A percentile compares a stretch with the other conserved stretches of the same genome.
Evolutionary conservation across 768 basidiomycete species (phyloP).

Genomic region (Pulveroboletus sp.): DNA sequence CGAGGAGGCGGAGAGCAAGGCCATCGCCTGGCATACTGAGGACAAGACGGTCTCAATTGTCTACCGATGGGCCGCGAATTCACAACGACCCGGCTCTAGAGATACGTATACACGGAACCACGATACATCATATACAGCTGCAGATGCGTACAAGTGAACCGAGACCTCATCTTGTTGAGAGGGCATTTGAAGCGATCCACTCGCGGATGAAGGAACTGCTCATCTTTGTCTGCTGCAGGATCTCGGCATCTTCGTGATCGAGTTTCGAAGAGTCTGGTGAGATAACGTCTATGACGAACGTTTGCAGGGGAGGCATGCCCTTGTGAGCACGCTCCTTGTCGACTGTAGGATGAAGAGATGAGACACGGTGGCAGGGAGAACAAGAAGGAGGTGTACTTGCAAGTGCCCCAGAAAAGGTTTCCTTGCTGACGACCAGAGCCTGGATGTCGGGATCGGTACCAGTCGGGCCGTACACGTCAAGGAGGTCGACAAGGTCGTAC

Average conservation of each 20-base stretch:
- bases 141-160: not conserved
- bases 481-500: conserved; percentile 67
- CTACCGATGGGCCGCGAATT: not conserved
- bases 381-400: conserved; percentile 46
- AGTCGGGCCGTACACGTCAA: conserved; percentile 90
- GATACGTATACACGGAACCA: conserved; percentile 1
- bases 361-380: not conserved
- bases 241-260: conserved; percentile 60
- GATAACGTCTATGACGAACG: conserved; percentile 87
- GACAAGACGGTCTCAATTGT: not conserved
- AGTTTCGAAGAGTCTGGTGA: conserved; percentile 57
- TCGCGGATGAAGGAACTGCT: conserved; percentile 90
- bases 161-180: conserved; percentile 6
- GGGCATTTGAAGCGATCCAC: conserved; percentile 58
- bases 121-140: not conserved
- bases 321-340: conserved; percentile 53
- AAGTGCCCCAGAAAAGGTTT: conserved; percentile 74
- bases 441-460: conserved; percentile 85
- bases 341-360: conserved; percentile 41
- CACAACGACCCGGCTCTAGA: not conserved
- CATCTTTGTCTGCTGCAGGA: conserved; percentile 79
- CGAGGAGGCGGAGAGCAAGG: not conserved
- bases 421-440: conserved; percentile 85
- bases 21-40: not conserved
- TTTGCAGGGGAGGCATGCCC: conserved; percentile 52